Base-by-base conservation (phyloP, 148 eudicot species). In the Rhododendron vialii region DNA sequence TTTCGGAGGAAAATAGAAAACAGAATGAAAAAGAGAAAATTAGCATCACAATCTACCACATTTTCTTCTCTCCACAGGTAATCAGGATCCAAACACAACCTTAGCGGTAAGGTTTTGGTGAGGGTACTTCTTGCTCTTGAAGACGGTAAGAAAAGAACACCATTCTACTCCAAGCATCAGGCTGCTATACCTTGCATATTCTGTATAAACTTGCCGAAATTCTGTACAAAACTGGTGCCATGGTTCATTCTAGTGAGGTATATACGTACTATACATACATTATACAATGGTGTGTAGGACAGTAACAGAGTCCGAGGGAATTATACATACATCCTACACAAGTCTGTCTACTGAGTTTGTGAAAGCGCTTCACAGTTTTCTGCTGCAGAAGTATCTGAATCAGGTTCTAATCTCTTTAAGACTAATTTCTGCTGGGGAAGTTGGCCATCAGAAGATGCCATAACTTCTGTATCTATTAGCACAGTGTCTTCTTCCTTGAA, bases 401-500 rank as follows among this genome's bases (percentile, higher is more conserved):
- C 86, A 3, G 95, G 74, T 50, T 90, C 91, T 47, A 90, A 63
- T 89, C 82, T 91, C 51, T 84, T 90, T 88, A 95, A 95, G 41
- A 90, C 88, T 47, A 97, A 88, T 86, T 94, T 97, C 83, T 93
- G 95, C 88, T 93, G 98, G 2, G 99, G 98, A 86, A 92, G 91
- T 88, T 94, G 98, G 14, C 99, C 98, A 73, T 94, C 93, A 53
- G 94, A 83, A 84, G 90, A 96, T 7, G 92, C 98, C 0, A 92
- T 92, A 22, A 93, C 93, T 83, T 96, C 98, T 10, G 98, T 94
- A 74, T 96, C 99, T 51, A 95, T 84, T 3, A 91, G 33, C 50
- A 95, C 89, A 38, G 91, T 88, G 71, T 97, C 98, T 33, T 97
- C 98, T 41, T 97, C 99, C 88, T 92, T 94, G 81, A 91, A 95